A percentile compares a stretch with the other conserved stretches of the same genome.
These are phyloP conservation scores for Umbelopsis isabellina DNA, from an alignment of 192 early-diverging fungal genomes.

Conservation along the genomic window DNA sequence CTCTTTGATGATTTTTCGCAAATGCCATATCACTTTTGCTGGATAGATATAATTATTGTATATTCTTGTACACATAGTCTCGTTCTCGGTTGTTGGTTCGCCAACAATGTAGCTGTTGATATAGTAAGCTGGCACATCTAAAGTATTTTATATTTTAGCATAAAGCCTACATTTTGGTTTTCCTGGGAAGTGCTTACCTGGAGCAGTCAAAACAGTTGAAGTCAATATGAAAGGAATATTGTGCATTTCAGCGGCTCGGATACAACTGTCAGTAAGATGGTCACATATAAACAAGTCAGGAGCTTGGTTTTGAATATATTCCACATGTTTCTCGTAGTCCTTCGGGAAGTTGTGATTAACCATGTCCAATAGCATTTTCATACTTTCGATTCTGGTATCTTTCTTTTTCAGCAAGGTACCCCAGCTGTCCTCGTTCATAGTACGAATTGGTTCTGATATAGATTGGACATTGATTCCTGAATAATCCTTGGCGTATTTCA, in stretches of 20 bases:
- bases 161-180: background rate
- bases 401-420: background rate
- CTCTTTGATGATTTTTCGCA: background rate
- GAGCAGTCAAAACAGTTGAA: constrained; percentile 19
- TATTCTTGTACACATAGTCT: background rate
- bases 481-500: constrained; percentile 20
- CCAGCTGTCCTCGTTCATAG: background rate
- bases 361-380: background rate
- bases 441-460: background rate
- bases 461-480: constrained; percentile 11
- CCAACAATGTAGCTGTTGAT: constrained; percentile 12
- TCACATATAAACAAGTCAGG: constrained; percentile 29
- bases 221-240: constrained; percentile 32
- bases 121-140: constrained; percentile 24
- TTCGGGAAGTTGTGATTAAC: background rate
- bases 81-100: background rate
- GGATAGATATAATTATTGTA: constrained; percentile 1
- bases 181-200: constrained; percentile 4
- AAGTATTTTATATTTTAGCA: background rate
- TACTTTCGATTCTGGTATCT: background rate
- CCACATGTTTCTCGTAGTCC: background rate
- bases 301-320: background rate
- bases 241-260: constrained; percentile 7
- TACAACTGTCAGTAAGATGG: constrained; percentile 25
- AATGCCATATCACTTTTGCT: background rate